phyloP scores from a whole-genome alignment of 371 early-diverging fungal genomes.

The Apophysomyces variabilis region DNA sequence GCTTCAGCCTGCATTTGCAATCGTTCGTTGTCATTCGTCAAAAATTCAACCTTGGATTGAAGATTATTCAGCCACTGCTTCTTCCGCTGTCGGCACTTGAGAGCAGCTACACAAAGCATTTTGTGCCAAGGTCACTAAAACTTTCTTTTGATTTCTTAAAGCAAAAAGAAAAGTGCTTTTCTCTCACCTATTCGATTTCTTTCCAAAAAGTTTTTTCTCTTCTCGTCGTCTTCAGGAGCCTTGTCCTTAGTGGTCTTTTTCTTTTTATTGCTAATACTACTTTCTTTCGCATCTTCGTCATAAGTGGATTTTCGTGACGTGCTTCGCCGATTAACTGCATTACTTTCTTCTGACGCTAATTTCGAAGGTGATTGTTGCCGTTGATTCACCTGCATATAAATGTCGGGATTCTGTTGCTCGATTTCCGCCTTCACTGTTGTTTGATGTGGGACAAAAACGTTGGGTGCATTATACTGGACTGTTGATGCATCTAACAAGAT shows the following conservation, averaged over 20 bases:
- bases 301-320: constrained; percentile 15
- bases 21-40: constrained; percentile 74
- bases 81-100: constrained; percentile 90
- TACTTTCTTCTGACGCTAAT: constrained; percentile 5
- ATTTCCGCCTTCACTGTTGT: constrained; percentile 8
- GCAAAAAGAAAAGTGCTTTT: no score
- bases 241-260: constrained; percentile 37
- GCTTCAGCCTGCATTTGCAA: constrained; percentile 67
- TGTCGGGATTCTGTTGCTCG: constrained; percentile 2
- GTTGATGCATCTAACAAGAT: constrained; percentile 6
- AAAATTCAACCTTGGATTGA: constrained; percentile 77
- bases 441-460: constrained; percentile 3
- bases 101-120: constrained; percentile 63
- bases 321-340: background rate
- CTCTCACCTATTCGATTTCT: constrained; percentile 78
- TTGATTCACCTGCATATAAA: constrained; percentile 5
- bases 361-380: constrained; percentile 4
- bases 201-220: constrained; percentile 80
- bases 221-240: constrained; percentile 62
- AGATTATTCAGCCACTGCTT: constrained; percentile 83
- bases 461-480: constrained; percentile 6
- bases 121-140: background rate
- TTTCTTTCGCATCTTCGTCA: constrained; percentile 23
- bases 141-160: constrained; percentile 1
- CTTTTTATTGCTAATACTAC: constrained; percentile 28